Percentiles rank a stretch among this genome's conserved stretches.
Evolutionary conservation across 768 basidiomycete species (phyloP).

Genomic region (Lepiota brunneoincarnata): DNA sequence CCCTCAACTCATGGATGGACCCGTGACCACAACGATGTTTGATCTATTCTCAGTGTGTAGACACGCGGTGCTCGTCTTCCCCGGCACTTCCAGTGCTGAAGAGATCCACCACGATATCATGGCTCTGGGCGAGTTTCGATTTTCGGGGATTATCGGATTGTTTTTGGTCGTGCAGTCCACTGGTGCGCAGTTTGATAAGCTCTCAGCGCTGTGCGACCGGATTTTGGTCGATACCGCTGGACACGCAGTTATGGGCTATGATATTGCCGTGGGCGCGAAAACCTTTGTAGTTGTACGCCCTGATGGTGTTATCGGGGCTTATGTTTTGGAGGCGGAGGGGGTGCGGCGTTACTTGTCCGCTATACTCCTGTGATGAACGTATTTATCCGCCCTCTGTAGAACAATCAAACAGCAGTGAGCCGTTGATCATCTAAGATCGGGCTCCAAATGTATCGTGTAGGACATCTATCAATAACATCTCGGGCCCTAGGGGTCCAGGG

Average conservation of each 20-base stretch:
- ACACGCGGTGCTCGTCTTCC: constrained; percentile 34
- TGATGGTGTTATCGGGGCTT: constrained; percentile 21
- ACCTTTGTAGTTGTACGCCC: constrained; percentile 32
- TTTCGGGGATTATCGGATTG: constrained; percentile 15
- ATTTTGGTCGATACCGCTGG: constrained; percentile 23
- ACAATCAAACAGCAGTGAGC: too few species aligned
- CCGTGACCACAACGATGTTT: constrained; percentile 1
- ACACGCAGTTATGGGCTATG: constrained; percentile 19
- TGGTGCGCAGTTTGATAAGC: background rate
- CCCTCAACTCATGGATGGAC: constrained; percentile 19
- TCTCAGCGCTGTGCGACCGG: background rate
- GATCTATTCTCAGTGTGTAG: constrained; percentile 24
- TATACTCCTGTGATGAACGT: too few species aligned
- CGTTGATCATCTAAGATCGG: too few species aligned
- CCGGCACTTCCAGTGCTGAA: constrained; percentile 15
- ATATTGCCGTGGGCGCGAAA: constrained; percentile 35
- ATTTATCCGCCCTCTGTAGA: too few species aligned
- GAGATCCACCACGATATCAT: background rate
- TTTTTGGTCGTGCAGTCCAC: constrained; percentile 14
- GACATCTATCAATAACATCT: too few species aligned
- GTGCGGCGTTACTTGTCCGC: too few species aligned
- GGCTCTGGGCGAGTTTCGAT: too few species aligned
- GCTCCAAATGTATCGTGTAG: too few species aligned
- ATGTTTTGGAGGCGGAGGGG: too few species aligned
- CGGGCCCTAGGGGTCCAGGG: too few species aligned